Evolutionary conservation across 805 yeast genomes (phyloP).

Genomic region (Kodamaea laetipori): DNA sequence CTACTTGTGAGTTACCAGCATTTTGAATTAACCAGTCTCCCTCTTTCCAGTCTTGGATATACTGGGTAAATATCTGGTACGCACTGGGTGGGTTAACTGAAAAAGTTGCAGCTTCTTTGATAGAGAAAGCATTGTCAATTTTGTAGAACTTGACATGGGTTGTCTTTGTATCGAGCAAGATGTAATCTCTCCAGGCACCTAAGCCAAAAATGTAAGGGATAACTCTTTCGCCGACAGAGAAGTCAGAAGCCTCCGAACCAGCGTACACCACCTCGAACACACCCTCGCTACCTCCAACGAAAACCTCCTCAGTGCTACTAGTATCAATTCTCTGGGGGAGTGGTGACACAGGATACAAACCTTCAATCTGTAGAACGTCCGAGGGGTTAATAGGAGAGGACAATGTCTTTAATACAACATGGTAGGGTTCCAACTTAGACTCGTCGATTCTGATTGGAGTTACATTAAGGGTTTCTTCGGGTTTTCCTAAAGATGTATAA

Average conservation of each 20-base stretch:
- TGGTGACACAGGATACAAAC: conserved; percentile 72
- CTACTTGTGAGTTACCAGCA: conserved; percentile 38
- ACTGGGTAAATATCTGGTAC: conserved; percentile 20
- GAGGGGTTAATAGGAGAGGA: conserved; percentile 91
- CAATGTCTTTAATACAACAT: conserved; percentile 62
- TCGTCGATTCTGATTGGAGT: conserved; percentile 27
- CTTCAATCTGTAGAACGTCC: conserved; percentile 85
- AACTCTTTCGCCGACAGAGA: conserved; percentile 21
- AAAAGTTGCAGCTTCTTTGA: conserved; percentile 23
- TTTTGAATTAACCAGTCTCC: conserved; percentile 37
- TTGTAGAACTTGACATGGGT: conserved; percentile 48
- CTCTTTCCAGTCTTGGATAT: conserved; percentile 38
- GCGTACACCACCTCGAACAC: conserved; percentile 19
- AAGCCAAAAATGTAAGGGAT: conserved; percentile 20
- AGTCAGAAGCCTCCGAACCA: conserved; percentile 19
- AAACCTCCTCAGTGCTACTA: conserved; percentile 54
- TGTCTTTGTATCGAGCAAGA: conserved; percentile 28
- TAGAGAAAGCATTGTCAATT: conserved; percentile 28
- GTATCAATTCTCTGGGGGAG: background rate
- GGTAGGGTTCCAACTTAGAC: conserved; percentile 21
- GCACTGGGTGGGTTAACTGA: conserved; percentile 26
- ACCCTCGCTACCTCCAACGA: conserved; percentile 51
- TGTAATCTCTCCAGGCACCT: conserved; percentile 27
- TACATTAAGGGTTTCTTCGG: conserved; percentile 36
- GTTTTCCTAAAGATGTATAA: conserved; percentile 49